phyloP scores from a whole-genome alignment of 768 basidiomycete species.

The Calocybe cyanea region DNA sequence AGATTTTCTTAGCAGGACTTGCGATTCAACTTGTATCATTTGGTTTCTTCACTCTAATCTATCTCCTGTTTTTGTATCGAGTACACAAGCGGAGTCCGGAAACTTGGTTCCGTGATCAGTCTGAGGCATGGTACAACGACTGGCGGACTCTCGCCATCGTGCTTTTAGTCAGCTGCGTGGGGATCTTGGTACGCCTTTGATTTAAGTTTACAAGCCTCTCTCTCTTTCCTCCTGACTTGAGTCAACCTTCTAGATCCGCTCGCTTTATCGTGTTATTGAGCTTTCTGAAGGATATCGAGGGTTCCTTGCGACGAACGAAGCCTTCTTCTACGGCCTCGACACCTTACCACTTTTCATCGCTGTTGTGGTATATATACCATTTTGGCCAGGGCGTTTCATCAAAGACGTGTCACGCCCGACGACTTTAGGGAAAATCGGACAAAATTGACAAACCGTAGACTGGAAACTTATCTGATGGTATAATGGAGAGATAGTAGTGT shows the following conservation, averaged over 20 bases:
- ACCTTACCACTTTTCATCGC: constrained; percentile 64
- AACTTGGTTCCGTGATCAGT: constrained; percentile 36
- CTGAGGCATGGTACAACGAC: constrained; percentile 44
- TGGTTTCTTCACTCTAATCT: constrained; percentile 42
- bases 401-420: no score
- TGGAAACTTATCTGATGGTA: background rate
- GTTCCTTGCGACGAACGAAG: constrained; percentile 52
- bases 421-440: no score
- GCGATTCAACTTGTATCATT: constrained; percentile 54
- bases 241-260: constrained; percentile 49
- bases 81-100: constrained; percentile 37
- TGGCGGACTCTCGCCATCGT: constrained; percentile 56
- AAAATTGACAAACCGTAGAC: background rate
- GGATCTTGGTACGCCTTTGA: constrained; percentile 49
- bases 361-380: constrained; percentile 47
- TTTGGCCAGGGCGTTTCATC: constrained; percentile 67
- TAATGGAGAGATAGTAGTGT: background rate
- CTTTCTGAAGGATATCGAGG: constrained; percentile 61
- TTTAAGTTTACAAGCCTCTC: background rate
- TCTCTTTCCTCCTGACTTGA: background rate
- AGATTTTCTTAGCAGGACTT: constrained; percentile 58
- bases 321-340: constrained; percentile 63
- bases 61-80: constrained; percentile 44
- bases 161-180: constrained; percentile 52
- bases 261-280: constrained; percentile 56